A percentile compares a stretch with the other conserved stretches of the same genome.
Conservation (phyloP, 1,284 basidiomycete species). For the Porodaedalea pini region DNA sequence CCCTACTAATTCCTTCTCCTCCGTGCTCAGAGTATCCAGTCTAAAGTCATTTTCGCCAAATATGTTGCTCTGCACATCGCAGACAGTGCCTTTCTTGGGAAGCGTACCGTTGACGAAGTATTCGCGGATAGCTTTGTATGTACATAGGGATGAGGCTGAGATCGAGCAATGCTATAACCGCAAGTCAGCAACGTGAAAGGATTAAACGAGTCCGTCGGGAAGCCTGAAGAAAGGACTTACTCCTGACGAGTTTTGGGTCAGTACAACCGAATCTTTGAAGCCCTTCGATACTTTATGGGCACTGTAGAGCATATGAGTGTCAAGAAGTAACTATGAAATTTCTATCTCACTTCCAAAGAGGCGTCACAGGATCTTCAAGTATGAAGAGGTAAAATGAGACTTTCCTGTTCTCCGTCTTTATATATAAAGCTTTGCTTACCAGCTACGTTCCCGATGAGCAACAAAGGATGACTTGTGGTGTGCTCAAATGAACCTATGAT, state of each 20-base stretch:
- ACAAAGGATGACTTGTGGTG: slow-evolving; percentile 24
- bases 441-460: slow-evolving; percentile 24
- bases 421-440: slow-evolving; percentile 12
- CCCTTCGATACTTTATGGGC: slow-evolving; percentile 23
- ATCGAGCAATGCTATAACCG: slow-evolving; percentile 20
- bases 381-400: background rate
- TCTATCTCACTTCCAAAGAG: background rate
- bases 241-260: slow-evolving; percentile 25
- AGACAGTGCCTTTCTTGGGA: slow-evolving; percentile 20
- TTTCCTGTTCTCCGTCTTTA: background rate
- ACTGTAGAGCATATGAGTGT: slow-evolving; percentile 7
- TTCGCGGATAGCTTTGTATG: slow-evolving; percentile 15
- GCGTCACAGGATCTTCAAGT: slow-evolving; percentile 11
- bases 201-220: background rate
- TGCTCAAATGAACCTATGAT: slow-evolving; percentile 14
- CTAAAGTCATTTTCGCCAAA: background rate
- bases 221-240: slow-evolving; percentile 13
- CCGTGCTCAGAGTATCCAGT: background rate
- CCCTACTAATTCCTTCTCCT: background rate
- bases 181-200: background rate
- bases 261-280: slow-evolving; percentile 24
- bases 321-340: background rate
- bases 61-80: slow-evolving; percentile 13
- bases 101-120: slow-evolving; percentile 22
- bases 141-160: slow-evolving; percentile 21